These are phyloP conservation scores for Malassezia nana DNA, from an alignment of 1,284 basidiomycete genomes.

Conservation along the genomic window DNA sequence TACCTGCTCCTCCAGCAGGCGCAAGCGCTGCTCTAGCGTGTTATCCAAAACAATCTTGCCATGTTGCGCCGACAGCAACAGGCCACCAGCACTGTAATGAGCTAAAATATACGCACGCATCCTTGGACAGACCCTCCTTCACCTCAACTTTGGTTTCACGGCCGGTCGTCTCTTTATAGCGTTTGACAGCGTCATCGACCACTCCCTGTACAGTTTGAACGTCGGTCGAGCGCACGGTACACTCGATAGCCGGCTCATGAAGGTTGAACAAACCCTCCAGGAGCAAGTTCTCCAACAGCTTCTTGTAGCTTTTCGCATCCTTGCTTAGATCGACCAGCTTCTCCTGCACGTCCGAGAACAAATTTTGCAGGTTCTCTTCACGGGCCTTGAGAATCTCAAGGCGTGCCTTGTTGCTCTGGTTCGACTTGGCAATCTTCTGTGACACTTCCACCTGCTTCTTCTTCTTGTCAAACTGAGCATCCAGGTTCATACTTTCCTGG, in stretches of 20 bases:
- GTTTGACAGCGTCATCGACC: conserved; percentile 56
- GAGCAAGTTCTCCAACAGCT: conserved; percentile 53
- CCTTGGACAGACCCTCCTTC: conserved; percentile 61
- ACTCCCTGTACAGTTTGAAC: conserved; percentile 52
- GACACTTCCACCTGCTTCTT: conserved; percentile 41
- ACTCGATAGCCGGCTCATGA: conserved; percentile 36
- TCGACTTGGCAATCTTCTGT: conserved; percentile 65
- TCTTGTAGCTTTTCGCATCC: conserved; percentile 56
- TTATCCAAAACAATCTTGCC: conserved; percentile 46
- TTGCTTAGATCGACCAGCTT: conserved; percentile 60
- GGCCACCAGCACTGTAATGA: conserved; percentile 48
- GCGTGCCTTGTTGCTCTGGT: conserved; percentile 84
- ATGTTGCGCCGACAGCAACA: conserved; percentile 31
- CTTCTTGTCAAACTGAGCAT: conserved; percentile 44
- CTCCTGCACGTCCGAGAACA: conserved; percentile 68
- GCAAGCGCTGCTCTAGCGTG: conserved; percentile 44
- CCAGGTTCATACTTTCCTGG: conserved; percentile 42
- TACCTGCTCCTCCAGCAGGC: conserved; percentile 36
- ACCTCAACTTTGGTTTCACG: conserved; percentile 59
- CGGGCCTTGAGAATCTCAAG: conserved; percentile 79
- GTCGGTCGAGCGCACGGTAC: conserved; percentile 34
- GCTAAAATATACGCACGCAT: not conserved
- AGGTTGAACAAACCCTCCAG: conserved; percentile 56
- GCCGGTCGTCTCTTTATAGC: conserved; percentile 68
- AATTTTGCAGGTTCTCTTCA: conserved; percentile 80